Base-by-base conservation (phyloP, 495 filamentous ascomycete genomes). In the Annulohypoxylon nitens region DNA sequence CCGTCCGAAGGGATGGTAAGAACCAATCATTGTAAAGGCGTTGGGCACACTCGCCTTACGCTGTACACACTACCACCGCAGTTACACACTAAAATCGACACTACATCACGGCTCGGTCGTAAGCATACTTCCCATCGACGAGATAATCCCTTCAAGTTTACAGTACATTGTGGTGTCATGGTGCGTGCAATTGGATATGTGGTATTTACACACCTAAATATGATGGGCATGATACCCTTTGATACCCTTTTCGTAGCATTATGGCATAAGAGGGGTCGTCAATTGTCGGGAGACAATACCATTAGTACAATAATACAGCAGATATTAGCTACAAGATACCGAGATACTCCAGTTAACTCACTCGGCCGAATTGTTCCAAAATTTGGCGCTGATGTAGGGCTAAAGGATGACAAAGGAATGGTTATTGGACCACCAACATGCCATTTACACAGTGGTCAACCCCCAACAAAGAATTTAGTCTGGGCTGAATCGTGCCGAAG, bases 131-230 rank as follows among this genome's bases (percentile, higher is more conserved):
- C 20, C n/a, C n/a, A 20, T 41, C 37, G 12, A n/a, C 30, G 12
- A 34, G n/a, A 23, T 14, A 37, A 25, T 25, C 23, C 20, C 59
- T 16, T 11, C n/a, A 26, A 20, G 50, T 55, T 37, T 50, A 37
- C 20, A 23, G 20, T 23, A 23, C 20, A 72, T 9, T 33, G 51
- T 3, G 33, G 50, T 70, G 16, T 8, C 16, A 50, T 55, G 47
- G 36, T 48, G 51, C 34, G 36, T 26, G 60, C 34, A 51, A 67
- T 64, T 64, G 41, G 51, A 68, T 6, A 58, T 16, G 64, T 64
- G 54, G 64, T 45, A 73, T 68, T 50, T 59, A 18, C 43, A 73
- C 51, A 64, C 64, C 57, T 64, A 34, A 59, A 25, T 45, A 59
- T 54, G 14, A 30, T 30, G 30, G 30, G 30, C 30, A 30, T 30